phyloP scores from a whole-genome alignment of 352 stramenopile species.

The Plasmopara halstedii region DNA sequence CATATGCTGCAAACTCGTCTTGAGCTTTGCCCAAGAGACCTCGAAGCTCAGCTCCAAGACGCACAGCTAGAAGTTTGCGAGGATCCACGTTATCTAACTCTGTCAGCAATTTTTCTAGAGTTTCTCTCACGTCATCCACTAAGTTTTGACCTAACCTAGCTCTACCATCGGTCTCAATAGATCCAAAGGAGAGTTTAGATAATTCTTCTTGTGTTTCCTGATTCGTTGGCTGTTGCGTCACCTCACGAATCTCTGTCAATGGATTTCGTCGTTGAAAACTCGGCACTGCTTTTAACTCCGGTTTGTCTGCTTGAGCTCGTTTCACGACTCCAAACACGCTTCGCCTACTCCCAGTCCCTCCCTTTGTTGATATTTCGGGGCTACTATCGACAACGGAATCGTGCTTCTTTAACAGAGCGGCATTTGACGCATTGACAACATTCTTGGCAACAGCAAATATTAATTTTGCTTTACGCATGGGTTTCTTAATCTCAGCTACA shows the following conservation, averaged over 20 bases:
- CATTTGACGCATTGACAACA: conserved; percentile 14
- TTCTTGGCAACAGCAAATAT: conserved; percentile 24
- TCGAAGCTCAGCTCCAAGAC: conserved; percentile 61
- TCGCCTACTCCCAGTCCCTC: conserved; percentile 10
- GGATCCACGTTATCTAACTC: conserved; percentile 55
- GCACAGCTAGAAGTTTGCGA: conserved; percentile 51
- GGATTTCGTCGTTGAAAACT: conserved; percentile 1
- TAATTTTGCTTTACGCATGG: conserved; percentile 16
- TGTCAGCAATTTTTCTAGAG: conserved; percentile 36
- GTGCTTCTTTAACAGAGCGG: conserved; percentile 16
- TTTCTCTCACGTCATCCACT: conserved; percentile 35
- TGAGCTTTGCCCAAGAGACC: conserved; percentile 70
- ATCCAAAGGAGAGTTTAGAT: conserved; percentile 1
- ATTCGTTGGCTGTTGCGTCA: conserved; percentile 3
- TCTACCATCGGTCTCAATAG: conserved; percentile 4
- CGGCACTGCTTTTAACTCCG: conserved; percentile 3
- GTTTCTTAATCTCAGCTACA: conserved; percentile 6
- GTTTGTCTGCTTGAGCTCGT: conserved; percentile 19
- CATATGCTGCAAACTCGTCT: conserved; percentile 66
- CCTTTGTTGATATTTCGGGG: background rate
- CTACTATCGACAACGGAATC: background rate
- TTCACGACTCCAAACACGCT: conserved; percentile 50
- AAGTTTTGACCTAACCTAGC: conserved; percentile 6
- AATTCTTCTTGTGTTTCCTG: conserved; percentile 4
- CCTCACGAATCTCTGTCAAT: background rate